phyloP scores from a whole-genome alignment of 371 early-diverging fungal species.

The Blastocladiella emersonii region DNA sequence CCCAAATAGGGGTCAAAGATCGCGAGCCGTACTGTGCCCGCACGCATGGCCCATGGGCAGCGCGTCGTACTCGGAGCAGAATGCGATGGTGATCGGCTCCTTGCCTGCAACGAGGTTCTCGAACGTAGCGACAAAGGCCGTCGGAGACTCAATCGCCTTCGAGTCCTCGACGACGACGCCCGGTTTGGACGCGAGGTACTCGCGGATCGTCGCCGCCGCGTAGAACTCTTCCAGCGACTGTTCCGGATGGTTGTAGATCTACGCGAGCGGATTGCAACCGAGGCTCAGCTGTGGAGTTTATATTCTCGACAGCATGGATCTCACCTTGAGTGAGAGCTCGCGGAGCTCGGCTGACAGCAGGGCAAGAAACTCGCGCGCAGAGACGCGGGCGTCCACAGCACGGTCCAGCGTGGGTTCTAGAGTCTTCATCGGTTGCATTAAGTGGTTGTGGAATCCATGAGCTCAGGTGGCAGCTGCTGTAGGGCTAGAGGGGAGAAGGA shows the following conservation, averaged over 20 bases:
- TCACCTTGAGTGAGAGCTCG: constrained; percentile 22
- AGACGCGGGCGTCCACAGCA: not conserved
- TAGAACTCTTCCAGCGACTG: constrained; percentile 18
- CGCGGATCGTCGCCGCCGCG: constrained; percentile 22
- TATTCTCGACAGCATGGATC: too few species aligned
- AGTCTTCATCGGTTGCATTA: too few species aligned
- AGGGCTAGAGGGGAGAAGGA: too few species aligned
- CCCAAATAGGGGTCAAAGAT: too few species aligned
- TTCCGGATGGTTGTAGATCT: constrained; percentile 26
- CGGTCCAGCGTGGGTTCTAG: too few species aligned
- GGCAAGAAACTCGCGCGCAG: constrained; percentile 13
- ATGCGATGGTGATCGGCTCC: constrained; percentile 13
- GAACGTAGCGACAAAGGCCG: constrained; percentile 26
- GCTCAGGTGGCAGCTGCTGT: too few species aligned
- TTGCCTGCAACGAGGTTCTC: constrained; percentile 9
- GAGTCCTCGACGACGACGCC: constrained; percentile 18
- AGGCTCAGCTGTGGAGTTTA: too few species aligned
- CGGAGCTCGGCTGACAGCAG: constrained; percentile 24
- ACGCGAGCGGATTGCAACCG: too few species aligned
- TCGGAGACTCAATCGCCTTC: constrained; percentile 12
- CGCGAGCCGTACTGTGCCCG: constrained; percentile 25
- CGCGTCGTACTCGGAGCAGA: constrained; percentile 30
- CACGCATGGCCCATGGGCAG: constrained; percentile 46
- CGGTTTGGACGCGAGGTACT: constrained; percentile 19
- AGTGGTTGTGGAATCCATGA: too few species aligned